Conservation (phyloP, 139 green algal genomes). For the Ostreobium quekettii region DNA sequence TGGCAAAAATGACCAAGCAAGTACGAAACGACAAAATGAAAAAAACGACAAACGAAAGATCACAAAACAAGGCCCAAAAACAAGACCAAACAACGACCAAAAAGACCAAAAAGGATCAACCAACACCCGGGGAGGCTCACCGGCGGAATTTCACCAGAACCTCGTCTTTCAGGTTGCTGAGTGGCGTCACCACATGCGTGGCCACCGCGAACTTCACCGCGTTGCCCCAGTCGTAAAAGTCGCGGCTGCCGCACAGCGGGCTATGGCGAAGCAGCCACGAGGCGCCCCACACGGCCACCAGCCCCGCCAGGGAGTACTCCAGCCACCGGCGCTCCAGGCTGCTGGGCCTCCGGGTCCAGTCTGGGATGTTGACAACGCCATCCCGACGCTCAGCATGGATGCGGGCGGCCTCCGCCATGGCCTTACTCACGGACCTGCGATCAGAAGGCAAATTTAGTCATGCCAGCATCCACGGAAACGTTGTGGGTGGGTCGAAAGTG, state of each 20-base stretch:
- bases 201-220: slow-evolving; percentile 7
- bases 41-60: no score
- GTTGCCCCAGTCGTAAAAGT: slow-evolving; percentile 3
- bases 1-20: no score
- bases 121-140: no score
- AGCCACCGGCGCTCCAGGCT: slow-evolving; percentile 1
- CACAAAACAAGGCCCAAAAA: no score
- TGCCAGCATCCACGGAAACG: no score
- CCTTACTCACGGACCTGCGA: neutral
- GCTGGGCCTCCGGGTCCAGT: neutral
- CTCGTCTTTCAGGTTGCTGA: slow-evolving; percentile 1
- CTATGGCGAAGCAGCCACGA: slow-evolving; percentile 8
- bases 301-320: neutral
- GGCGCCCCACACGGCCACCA: neutral
- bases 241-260: slow-evolving; percentile 11
- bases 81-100: no score
- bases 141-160: slow-evolving; percentile 12
- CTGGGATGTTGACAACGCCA: neutral
- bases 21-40: no score
- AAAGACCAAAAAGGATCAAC: no score
- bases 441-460: no score
- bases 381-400: neutral
- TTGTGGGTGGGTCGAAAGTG: no score
- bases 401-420: neutral
- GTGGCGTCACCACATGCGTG: neutral